phyloP scores from a whole-genome alignment of 768 basidiomycete species.

The Suillus weaverae region DNA sequence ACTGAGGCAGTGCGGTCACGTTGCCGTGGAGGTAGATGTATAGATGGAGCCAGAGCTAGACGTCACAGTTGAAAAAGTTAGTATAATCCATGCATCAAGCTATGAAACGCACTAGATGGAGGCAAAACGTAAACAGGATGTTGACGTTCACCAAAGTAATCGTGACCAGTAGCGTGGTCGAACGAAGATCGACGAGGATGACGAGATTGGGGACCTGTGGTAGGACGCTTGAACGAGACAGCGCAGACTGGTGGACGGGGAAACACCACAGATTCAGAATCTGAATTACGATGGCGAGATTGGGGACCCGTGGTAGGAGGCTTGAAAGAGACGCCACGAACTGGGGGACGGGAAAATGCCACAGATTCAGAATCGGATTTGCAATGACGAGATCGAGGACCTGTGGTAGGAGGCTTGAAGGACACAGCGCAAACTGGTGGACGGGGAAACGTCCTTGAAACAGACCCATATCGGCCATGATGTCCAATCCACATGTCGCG shows the following conservation, averaged over 20 bases:
- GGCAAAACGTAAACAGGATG: neutral
- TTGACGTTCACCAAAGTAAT: neutral
- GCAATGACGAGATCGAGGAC: neutral
- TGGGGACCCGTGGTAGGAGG: neutral
- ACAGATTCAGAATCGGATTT: neutral
- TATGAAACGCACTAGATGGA: neutral
- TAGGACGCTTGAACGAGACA: slow-evolving; percentile 1
- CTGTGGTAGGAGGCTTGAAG: neutral
- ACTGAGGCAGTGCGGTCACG: neutral
- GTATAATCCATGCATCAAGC: neutral
- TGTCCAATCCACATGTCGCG: neutral
- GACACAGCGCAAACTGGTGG: slow-evolving; percentile 2
- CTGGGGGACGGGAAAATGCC: neutral
- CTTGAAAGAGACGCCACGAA: slow-evolving; percentile 1
- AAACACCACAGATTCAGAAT: neutral
- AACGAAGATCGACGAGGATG: neutral
- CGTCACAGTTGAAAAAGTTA: neutral
- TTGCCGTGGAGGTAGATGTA: neutral
- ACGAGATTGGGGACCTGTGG: neutral
- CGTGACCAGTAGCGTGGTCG: neutral
- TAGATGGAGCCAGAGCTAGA: neutral
- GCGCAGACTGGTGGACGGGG: neutral
- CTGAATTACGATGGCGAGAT: neutral
- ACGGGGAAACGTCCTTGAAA: neutral
- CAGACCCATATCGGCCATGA: neutral